A percentile compares a stretch with the other conserved stretches of the same genome.
Evolutionary conservation across 2,329 filamentous ascomycete genomes (phyloP).

Genomic region (Aspergillus sp.): DNA sequence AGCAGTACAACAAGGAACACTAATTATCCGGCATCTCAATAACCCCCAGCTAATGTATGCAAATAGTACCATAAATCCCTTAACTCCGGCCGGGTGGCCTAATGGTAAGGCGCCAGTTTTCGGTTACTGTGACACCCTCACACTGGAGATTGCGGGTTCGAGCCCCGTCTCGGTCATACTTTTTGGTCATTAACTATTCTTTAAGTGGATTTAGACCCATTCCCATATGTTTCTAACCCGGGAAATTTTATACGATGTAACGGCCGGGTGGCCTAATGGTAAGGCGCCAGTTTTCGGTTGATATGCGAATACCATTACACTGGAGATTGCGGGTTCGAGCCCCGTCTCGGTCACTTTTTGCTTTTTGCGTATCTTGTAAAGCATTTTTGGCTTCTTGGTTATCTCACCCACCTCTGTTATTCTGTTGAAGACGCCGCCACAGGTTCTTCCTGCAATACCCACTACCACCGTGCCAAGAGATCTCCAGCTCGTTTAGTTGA

Average conservation of each 20-base stretch:
- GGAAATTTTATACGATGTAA: no score
- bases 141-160: neutral
- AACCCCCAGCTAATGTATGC: no score
- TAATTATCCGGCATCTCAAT: no score
- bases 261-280: neutral
- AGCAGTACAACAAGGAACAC: no score
- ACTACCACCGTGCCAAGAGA: no score
- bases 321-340: neutral
- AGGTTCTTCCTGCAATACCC: no score
- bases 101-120: neutral
- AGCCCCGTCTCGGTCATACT: neutral
- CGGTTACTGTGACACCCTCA: neutral
- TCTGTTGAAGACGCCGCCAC: no score
- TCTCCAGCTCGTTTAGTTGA: no score
- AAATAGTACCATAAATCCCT: no score
- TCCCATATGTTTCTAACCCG: rapidly evolving
- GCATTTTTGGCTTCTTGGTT: neutral
- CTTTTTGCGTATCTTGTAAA: neutral
- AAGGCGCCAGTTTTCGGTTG: neutral
- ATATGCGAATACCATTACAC: neutral
- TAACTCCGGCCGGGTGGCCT: neutral
- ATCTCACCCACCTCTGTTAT: no score
- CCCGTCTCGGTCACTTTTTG: neutral
- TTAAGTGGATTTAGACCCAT: no score
- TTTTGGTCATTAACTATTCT: neutral